A percentile compares a stretch with the other conserved stretches of the same genome.
These are phyloP conservation scores for Fusarium poae DNA, from an alignment of 2,329 filamentous ascomycete species.

Conservation along the genomic window DNA sequence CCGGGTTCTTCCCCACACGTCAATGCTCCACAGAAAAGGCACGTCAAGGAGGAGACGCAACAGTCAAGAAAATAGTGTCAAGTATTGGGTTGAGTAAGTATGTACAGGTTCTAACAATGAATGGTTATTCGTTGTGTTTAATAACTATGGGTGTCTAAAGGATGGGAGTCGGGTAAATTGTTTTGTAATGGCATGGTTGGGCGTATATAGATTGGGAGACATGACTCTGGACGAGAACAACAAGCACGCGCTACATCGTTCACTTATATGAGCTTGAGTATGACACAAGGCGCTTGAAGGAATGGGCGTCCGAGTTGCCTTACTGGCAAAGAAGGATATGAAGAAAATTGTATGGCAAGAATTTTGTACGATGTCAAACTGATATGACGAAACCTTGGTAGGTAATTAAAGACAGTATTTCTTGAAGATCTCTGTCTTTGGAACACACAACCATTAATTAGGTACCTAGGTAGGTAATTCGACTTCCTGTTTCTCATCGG, in stretches of 20 bases:
- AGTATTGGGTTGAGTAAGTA: not conserved
- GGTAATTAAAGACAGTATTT: not conserved
- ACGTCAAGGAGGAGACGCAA: slow-evolving; percentile 33
- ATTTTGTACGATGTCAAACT: not conserved
- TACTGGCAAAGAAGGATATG: slow-evolving; percentile 29
- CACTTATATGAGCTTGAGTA: slow-evolving; percentile 22
- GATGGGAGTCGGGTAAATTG: slow-evolving; percentile 45
- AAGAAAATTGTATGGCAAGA: slow-evolving; percentile 22
- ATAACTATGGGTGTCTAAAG: slow-evolving; percentile 36
- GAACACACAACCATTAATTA: too few species aligned
- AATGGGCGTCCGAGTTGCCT: slow-evolving; percentile 38
- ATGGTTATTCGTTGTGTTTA: slow-evolving; percentile 22
- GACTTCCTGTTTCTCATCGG: not conserved
- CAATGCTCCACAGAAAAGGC: slow-evolving; percentile 28
- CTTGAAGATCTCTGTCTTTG: not conserved
- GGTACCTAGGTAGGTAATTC: too few species aligned
- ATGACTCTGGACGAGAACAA: slow-evolving; percentile 27
- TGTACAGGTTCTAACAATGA: slow-evolving; percentile 9
- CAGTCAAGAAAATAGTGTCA: slow-evolving; percentile 31
- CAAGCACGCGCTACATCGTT: slow-evolving; percentile 43
- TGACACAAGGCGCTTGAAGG: slow-evolving; percentile 36
- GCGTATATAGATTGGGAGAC: slow-evolving; percentile 42
- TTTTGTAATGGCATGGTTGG: slow-evolving; percentile 34
- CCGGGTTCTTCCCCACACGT: slow-evolving; percentile 46
- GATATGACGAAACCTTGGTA: not conserved